Evolutionary conservation across 192 early-diverging fungal species (phyloP).

Genomic region (Thamnidium elegans): DNA sequence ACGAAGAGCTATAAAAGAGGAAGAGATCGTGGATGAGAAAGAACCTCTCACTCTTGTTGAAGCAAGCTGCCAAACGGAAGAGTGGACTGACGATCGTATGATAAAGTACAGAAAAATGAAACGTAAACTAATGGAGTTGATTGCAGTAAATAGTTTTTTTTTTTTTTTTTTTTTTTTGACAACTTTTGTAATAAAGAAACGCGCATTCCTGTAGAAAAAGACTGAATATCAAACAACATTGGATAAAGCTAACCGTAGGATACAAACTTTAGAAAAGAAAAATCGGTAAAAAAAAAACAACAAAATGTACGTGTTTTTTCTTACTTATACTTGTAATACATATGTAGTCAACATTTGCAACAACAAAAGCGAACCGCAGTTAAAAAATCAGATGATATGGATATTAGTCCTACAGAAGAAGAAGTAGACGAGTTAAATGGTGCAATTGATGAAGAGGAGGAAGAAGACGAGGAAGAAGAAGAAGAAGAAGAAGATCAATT

Average conservation of each 20-base stretch:
- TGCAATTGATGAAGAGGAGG: slow-evolving; percentile 1
- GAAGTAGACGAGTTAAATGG: slow-evolving; percentile 4
- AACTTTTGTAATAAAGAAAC: background rate
- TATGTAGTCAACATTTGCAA: too few relatives aligned
- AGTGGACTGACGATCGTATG: slow-evolving; percentile 19
- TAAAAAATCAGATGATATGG: slow-evolving; percentile 11
- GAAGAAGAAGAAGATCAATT: slow-evolving; percentile 16
- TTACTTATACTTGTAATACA: too few relatives aligned
- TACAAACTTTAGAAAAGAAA: slow-evolving; percentile 22
- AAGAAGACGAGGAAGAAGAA: slow-evolving; percentile 7
- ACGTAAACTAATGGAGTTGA: slow-evolving; percentile 23
- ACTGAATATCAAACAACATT: slow-evolving; percentile 12
- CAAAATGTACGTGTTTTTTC: background rate
- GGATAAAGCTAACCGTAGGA: slow-evolving; percentile 27
- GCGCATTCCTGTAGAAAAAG: slow-evolving; percentile 13
- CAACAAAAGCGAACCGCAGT: background rate
- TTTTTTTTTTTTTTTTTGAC: background rate
- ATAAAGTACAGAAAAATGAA: slow-evolving; percentile 24
- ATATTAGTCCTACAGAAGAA: slow-evolving; percentile 16
- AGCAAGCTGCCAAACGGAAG: background rate
- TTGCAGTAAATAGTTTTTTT: slow-evolving; percentile 4
- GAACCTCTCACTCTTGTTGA: background rate
- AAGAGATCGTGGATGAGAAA: background rate
- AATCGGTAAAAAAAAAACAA: background rate
- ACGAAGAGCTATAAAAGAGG: background rate